A percentile compares a stretch with the other conserved stretches of the same genome.
Evolutionary conservation across 2,329 filamentous ascomycete genomes (phyloP).

Genomic region (Alternaria triticina): DNA sequence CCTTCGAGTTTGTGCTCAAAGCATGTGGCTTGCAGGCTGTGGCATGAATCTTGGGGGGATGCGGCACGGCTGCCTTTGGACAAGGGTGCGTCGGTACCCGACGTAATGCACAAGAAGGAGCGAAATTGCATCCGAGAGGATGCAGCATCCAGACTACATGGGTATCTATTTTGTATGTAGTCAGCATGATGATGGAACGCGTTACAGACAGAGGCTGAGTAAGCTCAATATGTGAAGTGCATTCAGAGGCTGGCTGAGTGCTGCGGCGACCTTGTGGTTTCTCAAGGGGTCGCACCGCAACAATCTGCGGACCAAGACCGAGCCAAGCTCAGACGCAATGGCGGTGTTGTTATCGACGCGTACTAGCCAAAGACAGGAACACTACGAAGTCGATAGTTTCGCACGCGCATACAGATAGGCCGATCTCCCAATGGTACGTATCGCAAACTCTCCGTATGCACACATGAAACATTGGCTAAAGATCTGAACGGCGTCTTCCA

Average conservation of each 20-base stretch:
- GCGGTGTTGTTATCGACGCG: background rate
- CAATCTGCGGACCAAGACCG: background rate
- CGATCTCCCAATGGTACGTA: background rate
- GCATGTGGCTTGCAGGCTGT: background rate
- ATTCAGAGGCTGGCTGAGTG: background rate
- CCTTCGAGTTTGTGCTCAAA: background rate
- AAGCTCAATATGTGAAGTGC: background rate
- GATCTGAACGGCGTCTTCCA: background rate
- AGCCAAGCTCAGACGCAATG: background rate
- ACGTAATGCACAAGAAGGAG: background rate
- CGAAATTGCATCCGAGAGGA: background rate
- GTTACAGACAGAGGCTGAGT: background rate
- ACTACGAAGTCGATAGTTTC: background rate
- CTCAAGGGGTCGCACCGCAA: background rate
- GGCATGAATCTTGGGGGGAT: background rate
- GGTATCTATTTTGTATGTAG: background rate
- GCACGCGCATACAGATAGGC: background rate
- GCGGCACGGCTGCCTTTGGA: background rate
- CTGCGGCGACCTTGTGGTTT: background rate
- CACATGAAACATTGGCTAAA: background rate
- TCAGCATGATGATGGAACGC: background rate
- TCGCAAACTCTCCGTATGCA: background rate
- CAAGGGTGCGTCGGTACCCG: background rate
- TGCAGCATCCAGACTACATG: background rate
- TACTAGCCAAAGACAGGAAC: background rate